Evolutionary conservation across 2,329 filamentous ascomycete genomes (phyloP), one percentile per base, ranked within the genome.

Genomic region (Aspergillus sp.): DNA sequence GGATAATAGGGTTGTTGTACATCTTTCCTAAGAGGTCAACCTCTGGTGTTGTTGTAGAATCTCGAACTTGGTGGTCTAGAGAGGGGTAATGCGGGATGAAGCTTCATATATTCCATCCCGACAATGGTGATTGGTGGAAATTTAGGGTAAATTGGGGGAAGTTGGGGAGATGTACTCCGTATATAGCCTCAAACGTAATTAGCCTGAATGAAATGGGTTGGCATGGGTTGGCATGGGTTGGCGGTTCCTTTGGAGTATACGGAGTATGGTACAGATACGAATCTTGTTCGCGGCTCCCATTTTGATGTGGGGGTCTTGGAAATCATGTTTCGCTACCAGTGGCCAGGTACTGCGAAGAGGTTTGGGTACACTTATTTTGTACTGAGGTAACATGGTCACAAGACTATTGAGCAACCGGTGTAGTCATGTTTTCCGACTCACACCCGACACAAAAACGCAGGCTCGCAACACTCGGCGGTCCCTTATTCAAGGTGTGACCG

Each of bases 1-100:
- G 78, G 45, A 88, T 77, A 22, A 88, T 81, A 2, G 85, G 86
- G 67, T 88, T 74, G 28, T 41, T 66, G 50, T 66, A 74, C 63
- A 65, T 65, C 15, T 50, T 49, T 48, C 25, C 25, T 28, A 7
- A 7, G 25, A 28, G 25, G 4, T 28, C 6, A 4, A 28, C 25
- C 25, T 28, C 25, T 28, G 25, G 25, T 28, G 25, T 28, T 28
- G 25, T 28, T 28, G 25, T 28, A 28, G 25, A 28, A 28, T 28
- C 25, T 28, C 25, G 25, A 28, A 7, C 25, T 28, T 28, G 25
- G 9, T 41, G 34, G 13, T 41, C 34, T 8, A 41, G 11, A 5
- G 34, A 41, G 34, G 34, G 34, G 34, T 41, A 41, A 41, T 41
- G 34, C 15, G 34, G 34, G 34, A 41, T 41, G 34, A 41, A 41